Evolutionary conservation across 345 rosid genomes (phyloP), one percentile per base, ranked within the genome.

Genomic region (Syzygium jambos): DNA sequence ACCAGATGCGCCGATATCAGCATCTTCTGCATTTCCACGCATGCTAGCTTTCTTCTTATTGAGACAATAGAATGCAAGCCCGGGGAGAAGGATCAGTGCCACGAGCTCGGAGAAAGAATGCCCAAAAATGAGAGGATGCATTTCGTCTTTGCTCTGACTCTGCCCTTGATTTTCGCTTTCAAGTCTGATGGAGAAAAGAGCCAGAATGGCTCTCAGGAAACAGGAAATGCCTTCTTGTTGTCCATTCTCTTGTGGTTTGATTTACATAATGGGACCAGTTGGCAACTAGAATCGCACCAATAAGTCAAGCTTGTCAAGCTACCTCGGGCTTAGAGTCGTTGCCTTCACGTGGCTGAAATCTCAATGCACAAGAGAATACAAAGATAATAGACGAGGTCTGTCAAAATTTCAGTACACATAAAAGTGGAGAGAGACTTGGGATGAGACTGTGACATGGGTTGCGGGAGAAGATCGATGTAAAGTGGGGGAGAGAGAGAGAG

Each of bases 241-340:
- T 3, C 38, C 38, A 34, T 2, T 65, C 11, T 30, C 11, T 16
- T 3, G 41, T 7, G 43, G 78, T 2, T 15, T 30, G 11, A 65
- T 30, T 14, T 65, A 14, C 30, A 17, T 15, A 30, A 34, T 3
- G 46, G 46, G 29, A 30, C 43, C 43, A 2, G 3, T 2, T 65
- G 43, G 38, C 77, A 29, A 59, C 46, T 12, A 5, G 13, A 10
- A 57, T 57, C 14, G 3, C 63, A 57, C 7, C 29, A 11, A 10
- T 57, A 23, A 23, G 29, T 57, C 29, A 57, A 11, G 29, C 65
- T 25, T 10, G 65, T 25, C 30, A 1, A 63, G 38, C 38, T 34
- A 34, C 19, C 38, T 2, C 4, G 38, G 3, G 38, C 19, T n/a
- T 6, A n/a, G 9, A n/a, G 10, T 1, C 0, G 10, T 6, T n/a